phyloP scores from a whole-genome alignment of 768 basidiomycete genomes.

The Auriscalpium vulgare region DNA sequence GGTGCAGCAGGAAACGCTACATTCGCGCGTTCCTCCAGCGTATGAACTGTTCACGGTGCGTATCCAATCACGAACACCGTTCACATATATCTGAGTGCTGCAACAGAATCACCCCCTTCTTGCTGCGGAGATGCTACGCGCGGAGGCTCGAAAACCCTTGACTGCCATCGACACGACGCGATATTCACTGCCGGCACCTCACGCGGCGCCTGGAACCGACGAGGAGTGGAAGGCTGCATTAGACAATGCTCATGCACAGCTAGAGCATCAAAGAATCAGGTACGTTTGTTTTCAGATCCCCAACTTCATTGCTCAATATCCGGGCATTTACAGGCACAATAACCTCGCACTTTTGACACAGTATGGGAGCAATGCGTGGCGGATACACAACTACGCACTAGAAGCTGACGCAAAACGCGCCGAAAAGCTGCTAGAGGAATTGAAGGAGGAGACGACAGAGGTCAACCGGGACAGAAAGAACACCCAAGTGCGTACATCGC shows the following conservation, averaged over 20 bases:
- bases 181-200: conserved; percentile 68
- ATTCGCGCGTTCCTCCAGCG: conserved; percentile 64
- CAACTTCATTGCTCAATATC: background rate
- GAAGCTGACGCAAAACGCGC: conserved; percentile 68
- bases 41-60: conserved; percentile 63
- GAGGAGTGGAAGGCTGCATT: conserved; percentile 72
- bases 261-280: conserved; percentile 82
- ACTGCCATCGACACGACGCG: conserved; percentile 62
- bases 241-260: conserved; percentile 70
- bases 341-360: conserved; percentile 78
- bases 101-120: conserved; percentile 60
- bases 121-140: conserved; percentile 64
- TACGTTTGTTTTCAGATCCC: conserved; percentile 22
- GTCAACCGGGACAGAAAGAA: conserved; percentile 89
- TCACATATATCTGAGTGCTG: background rate
- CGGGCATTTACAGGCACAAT: conserved; percentile 48
- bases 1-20: conserved; percentile 43
- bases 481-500: conserved; percentile 47
- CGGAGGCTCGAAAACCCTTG: conserved; percentile 60
- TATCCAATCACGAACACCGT: conserved; percentile 15
- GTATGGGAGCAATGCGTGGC: conserved; percentile 88
- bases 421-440: conserved; percentile 66
- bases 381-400: conserved; percentile 82
- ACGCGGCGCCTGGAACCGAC: conserved; percentile 52
- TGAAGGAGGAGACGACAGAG: conserved; percentile 73